Evolutionary conservation across 345 rosid species (phyloP).

Genomic region (Populus tremula): DNA sequence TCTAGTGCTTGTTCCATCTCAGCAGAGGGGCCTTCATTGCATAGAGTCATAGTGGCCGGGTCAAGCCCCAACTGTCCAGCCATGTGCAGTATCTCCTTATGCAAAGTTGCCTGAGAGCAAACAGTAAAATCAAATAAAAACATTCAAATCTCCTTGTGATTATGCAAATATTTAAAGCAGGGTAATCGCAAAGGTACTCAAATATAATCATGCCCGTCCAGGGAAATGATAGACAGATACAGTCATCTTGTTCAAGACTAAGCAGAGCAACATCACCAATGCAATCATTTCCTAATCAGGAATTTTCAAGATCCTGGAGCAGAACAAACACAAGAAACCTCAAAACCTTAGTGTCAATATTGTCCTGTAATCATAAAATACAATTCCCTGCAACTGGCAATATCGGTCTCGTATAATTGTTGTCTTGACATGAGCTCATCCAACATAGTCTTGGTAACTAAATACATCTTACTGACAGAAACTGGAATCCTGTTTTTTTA

Average conservation of each 20-base stretch:
- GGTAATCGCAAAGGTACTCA: not conserved
- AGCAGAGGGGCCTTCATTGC: conserved; percentile 52
- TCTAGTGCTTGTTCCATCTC: conserved; percentile 78
- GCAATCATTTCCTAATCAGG: not conserved
- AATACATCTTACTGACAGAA: not conserved
- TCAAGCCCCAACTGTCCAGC: conserved; percentile 97
- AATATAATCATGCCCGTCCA: not conserved
- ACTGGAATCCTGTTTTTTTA: not conserved
- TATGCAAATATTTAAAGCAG: not conserved
- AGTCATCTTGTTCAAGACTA: not conserved
- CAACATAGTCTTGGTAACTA: not conserved
- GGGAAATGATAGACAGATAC: not conserved
- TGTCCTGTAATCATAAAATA: not conserved
- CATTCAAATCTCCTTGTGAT: not conserved
- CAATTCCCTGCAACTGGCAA: not conserved
- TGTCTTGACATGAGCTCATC: not conserved
- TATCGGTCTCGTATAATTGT: not conserved
- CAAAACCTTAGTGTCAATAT: not conserved
- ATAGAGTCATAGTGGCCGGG: conserved; percentile 79
- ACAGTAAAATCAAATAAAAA: not conserved
- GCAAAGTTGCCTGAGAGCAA: conserved; percentile 77
- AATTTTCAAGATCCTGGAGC: not conserved
- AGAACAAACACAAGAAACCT: not conserved
- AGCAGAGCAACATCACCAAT: not conserved
- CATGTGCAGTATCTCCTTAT: conserved; percentile 76